Percentiles rank a stretch among this genome's conserved stretches.
Evolutionary conservation across 768 basidiomycete genomes (phyloP).

Genomic region (Amanita polypyramis): DNA sequence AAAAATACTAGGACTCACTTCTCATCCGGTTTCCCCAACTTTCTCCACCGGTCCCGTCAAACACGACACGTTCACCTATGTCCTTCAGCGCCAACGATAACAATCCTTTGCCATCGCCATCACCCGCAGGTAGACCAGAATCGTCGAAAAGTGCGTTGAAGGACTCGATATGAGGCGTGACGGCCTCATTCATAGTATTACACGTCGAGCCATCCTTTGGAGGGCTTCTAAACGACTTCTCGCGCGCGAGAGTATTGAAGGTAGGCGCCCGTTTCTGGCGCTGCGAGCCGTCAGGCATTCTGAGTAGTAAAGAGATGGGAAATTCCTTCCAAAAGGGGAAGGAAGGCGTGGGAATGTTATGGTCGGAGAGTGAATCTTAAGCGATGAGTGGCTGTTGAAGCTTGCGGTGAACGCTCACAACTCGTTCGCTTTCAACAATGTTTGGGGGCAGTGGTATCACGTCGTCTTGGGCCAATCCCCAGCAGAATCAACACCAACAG

Average conservation of each 20-base stretch:
- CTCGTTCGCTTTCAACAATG: slow-evolving; percentile 30
- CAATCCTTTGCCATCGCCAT: slow-evolving; percentile 72
- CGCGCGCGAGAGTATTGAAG: slow-evolving; percentile 76
- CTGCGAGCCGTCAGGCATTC: slow-evolving; percentile 43
- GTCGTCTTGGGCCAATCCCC: slow-evolving; percentile 61
- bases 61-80: slow-evolving; percentile 86
- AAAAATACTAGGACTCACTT: slow-evolving; percentile 41
- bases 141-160: slow-evolving; percentile 97
- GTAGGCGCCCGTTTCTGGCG: slow-evolving; percentile 29
- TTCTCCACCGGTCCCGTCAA: slow-evolving; percentile 57
- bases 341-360: not conserved
- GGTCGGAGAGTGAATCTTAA: slow-evolving; percentile 7
- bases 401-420: slow-evolving; percentile 8
- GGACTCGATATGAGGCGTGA: slow-evolving; percentile 87
- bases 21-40: slow-evolving; percentile 80
- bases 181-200: slow-evolving; percentile 84
- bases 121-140: slow-evolving; percentile 63
- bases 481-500: slow-evolving; percentile 54
- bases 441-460: slow-evolving; percentile 31
- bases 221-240: slow-evolving; percentile 70
- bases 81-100: slow-evolving; percentile 72
- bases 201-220: slow-evolving; percentile 57
- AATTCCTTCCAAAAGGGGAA: not conserved
- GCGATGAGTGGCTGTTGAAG: slow-evolving; percentile 10
- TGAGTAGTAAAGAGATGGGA: slow-evolving; percentile 1